Conservation (phyloP, 2,329 filamentous ascomycete species). For the Fusarium xyrophilum region DNA sequence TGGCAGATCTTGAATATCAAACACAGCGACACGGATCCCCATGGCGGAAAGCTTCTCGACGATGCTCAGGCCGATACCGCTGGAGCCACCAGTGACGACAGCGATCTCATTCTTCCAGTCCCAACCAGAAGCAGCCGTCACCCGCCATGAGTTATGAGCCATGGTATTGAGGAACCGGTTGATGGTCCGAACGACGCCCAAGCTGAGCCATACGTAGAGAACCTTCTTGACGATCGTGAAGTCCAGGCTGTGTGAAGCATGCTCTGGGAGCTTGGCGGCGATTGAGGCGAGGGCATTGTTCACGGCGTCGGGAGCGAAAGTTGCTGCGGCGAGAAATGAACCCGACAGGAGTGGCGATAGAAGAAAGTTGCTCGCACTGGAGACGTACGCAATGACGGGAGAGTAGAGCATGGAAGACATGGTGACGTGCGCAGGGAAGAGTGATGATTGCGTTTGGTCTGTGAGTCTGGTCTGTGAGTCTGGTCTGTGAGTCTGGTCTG, state of each 20-base stretch:
- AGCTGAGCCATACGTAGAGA: slow-evolving; percentile 33
- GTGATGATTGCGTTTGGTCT: neutral
- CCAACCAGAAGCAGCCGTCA: slow-evolving; percentile 37
- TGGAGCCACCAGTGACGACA: slow-evolving; percentile 53
- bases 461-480: no score
- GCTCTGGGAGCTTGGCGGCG: slow-evolving; percentile 1
- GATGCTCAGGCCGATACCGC: slow-evolving; percentile 51
- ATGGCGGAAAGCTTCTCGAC: slow-evolving; percentile 43
- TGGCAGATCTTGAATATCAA: slow-evolving; percentile 62
- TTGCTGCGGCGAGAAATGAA: slow-evolving; percentile 23
- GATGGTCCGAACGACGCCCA: slow-evolving; percentile 36
- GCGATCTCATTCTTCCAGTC: slow-evolving; percentile 52
- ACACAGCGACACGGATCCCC: slow-evolving; percentile 69
- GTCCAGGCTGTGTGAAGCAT: slow-evolving; percentile 11
- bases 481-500: neutral
- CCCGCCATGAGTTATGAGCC: slow-evolving; percentile 44
- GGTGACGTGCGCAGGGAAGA: neutral
- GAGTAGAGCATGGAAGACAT: slow-evolving; percentile 39
- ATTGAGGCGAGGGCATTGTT: slow-evolving; percentile 17
- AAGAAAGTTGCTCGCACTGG: neutral
- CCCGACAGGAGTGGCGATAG: slow-evolving; percentile 33
- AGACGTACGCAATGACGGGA: slow-evolving; percentile 15
- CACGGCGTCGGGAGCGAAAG: slow-evolving; percentile 23
- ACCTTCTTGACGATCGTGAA: neutral
- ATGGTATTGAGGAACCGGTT: slow-evolving; percentile 40